Percentiles rank a stretch among this genome's conserved stretches.
phyloP scores from a whole-genome alignment of 179 eudicot species.

The Vitellaria paradoxa region DNA sequence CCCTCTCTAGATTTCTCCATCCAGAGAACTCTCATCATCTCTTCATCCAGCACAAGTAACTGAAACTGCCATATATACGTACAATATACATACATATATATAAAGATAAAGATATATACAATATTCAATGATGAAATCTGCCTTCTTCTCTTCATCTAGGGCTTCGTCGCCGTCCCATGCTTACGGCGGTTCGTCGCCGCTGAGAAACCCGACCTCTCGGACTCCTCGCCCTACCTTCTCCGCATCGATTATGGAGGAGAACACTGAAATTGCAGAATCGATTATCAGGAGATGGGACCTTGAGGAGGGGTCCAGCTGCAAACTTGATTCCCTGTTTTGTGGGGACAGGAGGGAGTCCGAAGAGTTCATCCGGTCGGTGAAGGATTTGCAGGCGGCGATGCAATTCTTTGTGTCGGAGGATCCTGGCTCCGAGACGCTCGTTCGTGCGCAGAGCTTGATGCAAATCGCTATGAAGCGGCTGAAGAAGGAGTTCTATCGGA shows the following conservation, averaged over 20 bases:
- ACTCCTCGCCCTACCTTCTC: constrained; percentile 22
- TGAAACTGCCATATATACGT: not conserved
- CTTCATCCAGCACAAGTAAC: not conserved
- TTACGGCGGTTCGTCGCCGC: constrained; percentile 4
- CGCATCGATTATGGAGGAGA: constrained; percentile 31
- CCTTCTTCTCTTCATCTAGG: constrained; percentile 6
- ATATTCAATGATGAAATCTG: not conserved
- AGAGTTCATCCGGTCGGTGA: constrained; percentile 25
- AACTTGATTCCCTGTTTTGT: constrained; percentile 19
- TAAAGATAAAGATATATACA: not conserved
- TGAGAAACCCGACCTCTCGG: not conserved
- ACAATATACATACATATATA: not conserved
- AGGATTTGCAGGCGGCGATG: constrained; percentile 31
- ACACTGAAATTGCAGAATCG: constrained; percentile 28
- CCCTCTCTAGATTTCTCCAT: too few relatives aligned
- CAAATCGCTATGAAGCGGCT: constrained; percentile 42
- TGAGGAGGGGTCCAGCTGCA: not conserved
- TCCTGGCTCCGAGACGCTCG: constrained; percentile 25
- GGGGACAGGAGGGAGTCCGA: constrained; percentile 23
- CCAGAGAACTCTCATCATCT: not conserved
- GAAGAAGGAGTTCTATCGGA: constrained; percentile 33
- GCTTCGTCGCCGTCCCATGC: constrained; percentile 24
- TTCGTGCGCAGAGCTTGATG: constrained; percentile 38
- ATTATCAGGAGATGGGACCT: constrained; percentile 30
- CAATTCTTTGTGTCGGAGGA: constrained; percentile 18